Conservation (phyloP, 1,284 basidiomycete species). For the Ustilago nuda region DNA sequence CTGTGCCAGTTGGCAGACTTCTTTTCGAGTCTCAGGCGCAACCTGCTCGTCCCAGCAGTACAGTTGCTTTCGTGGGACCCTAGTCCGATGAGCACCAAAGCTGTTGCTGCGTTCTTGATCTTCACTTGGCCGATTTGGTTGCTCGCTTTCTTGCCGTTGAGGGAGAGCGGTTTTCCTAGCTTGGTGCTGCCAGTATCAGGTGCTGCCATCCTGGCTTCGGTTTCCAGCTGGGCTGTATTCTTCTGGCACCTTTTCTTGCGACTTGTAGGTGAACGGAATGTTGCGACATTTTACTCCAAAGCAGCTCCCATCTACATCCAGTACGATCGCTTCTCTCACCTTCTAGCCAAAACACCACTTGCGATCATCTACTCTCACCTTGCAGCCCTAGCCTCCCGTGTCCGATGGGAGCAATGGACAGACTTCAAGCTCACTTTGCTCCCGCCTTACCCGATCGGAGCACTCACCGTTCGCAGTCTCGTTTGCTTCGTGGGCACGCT, state of each 20-base stretch:
- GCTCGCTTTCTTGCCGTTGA: constrained; percentile 56
- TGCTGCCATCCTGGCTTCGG: constrained; percentile 20
- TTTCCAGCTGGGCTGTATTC: constrained; percentile 2
- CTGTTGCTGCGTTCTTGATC: constrained; percentile 60
- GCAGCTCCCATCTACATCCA: constrained; percentile 26
- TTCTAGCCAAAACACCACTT: constrained; percentile 24
- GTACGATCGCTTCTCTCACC: constrained; percentile 13
- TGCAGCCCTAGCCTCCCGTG: constrained; percentile 1
- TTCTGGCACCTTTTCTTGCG: constrained; percentile 25
- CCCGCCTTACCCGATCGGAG: constrained; percentile 65
- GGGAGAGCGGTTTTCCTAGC: constrained; percentile 36
- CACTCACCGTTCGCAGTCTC: constrained; percentile 60
- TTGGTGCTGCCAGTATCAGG: constrained; percentile 47
- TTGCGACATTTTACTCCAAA: constrained; percentile 21
- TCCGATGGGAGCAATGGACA: constrained; percentile 35
- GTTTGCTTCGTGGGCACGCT: constrained; percentile 60
- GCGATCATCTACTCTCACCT: constrained; percentile 21
- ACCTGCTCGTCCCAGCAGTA: constrained; percentile 51
- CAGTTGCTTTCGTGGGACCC: constrained; percentile 57
- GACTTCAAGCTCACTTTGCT: constrained; percentile 49
- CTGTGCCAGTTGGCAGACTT: constrained; percentile 64
- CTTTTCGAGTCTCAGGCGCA: constrained; percentile 43
- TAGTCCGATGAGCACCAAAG: constrained; percentile 44
- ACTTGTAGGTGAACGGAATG: constrained; percentile 25
- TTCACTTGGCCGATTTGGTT: constrained; percentile 66